Evolutionary conservation across 352 stramenopile species (phyloP).

Genomic region (Phytophthora vignae): DNA sequence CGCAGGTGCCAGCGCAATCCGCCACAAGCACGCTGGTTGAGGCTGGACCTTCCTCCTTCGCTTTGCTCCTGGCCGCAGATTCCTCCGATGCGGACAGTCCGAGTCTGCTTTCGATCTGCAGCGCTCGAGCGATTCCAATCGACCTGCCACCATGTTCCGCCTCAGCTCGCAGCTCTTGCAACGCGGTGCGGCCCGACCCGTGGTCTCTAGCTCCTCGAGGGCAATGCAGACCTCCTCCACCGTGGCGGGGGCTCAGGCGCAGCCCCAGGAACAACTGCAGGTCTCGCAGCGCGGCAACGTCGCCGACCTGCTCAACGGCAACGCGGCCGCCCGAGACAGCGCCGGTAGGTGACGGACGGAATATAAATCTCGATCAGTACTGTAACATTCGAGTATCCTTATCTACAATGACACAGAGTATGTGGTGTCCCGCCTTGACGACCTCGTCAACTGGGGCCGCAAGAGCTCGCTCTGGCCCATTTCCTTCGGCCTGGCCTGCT

Average conservation of each 20-base stretch:
- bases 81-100: constrained; percentile 22
- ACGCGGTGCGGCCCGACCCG: not conserved
- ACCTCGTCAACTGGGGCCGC: constrained; percentile 98
- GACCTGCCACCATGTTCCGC: constrained; percentile 21
- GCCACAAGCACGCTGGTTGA: not conserved
- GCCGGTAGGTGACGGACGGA: constrained; percentile 49
- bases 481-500: constrained; percentile 99
- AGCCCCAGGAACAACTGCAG: too few species aligned
- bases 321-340: constrained; percentile 67
- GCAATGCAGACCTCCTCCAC: constrained; percentile 18
- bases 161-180: constrained; percentile 22
- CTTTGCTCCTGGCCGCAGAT: constrained; percentile 20
- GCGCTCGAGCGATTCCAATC: not conserved
- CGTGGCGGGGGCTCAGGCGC: constrained; percentile 2
- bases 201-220: constrained; percentile 12
- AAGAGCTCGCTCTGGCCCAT: constrained; percentile 97
- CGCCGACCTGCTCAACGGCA: constrained; percentile 65
- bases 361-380: not conserved
- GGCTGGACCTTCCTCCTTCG: constrained; percentile 3
- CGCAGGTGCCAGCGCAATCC: constrained; percentile 16
- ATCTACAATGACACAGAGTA: constrained; percentile 85
- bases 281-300: constrained; percentile 61
- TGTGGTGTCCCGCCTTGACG: constrained; percentile 96
- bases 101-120: constrained; percentile 7
- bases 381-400: not conserved